Base-by-base conservation (phyloP, 371 early-diverging fungal genomes). In the Mortierella sp. region DNA sequence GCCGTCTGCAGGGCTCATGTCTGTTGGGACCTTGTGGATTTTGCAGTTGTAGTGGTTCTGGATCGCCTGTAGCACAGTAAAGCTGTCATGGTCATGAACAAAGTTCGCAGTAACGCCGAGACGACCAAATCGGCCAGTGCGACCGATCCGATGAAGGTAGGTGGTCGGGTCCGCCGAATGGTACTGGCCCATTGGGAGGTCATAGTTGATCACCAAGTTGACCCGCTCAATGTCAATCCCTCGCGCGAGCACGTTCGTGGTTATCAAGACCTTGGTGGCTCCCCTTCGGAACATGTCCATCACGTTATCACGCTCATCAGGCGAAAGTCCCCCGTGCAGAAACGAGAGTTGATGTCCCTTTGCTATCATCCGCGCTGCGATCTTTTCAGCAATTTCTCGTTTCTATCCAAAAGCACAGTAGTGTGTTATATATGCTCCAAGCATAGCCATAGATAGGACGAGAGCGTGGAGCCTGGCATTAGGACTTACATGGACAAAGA, bases 81-180 rank as follows among this genome's bases (percentile, higher is more conserved):
- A 85, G 57, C 87, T 88, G 64, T 79, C 54, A 9, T 80, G 61
- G 57, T 93, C 87, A 71, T 94, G 93, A 0, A 98, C 91, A 86
- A 99, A 97, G 82, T 98, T 99, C 80, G 99, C 93, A 39, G 92
- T 91, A 21, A 98, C 93, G 23, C 99, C 99, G 0, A 85, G 86
- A 34, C 99, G 91, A 10, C 99, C 98, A 80, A 99, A 99, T 41
- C 99, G 89, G 21, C 99, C 99, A 0, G 99, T 98, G 64, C 99
- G 90, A 6, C 99, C 99, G 66, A 99, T 97, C 47, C 99, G 90
- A 79, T 99, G 99, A 27, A 99, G 82, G 72, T 99, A 99, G 0
- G 98, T 95, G 61, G 96, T 97, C 10, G 85, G 84, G 57, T 96
- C 97, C 0, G 95, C 90, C 1, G 70, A 69, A n/a, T 55, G 54